Evolutionary conservation across 768 basidiomycete species (phyloP), one percentile per base, ranked within the genome.

Genomic region (Collybia sordida): DNA sequence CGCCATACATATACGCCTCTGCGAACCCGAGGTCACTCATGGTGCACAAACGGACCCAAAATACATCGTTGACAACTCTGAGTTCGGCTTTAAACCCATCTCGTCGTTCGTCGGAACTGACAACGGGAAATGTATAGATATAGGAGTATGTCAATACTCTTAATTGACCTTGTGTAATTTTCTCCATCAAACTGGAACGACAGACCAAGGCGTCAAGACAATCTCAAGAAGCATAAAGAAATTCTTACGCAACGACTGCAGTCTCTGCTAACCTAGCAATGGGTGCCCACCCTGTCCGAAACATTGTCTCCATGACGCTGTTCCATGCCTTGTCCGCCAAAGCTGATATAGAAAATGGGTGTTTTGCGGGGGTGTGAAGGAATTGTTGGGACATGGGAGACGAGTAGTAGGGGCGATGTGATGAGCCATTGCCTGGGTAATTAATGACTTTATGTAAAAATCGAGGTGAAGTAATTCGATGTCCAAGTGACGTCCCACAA

Each of bases 1-100:
- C 87, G 6, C 87, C 86, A 48, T 81, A 82, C 88, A 91, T 90
- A 66, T 83, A 89, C 0, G 84, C 82, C 64, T 90, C 88, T 4
- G 83, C 75, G 57, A 90, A 88, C 3, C 86, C 88, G 38, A 90
- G 67, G 60, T 88, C 86, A 19, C 82, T 75, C 73, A 83, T 81
- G 6, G 74, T 62, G 49, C 77, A 77, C 12, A 85, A 67, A 0
- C 84, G 70, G 7, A 83, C 65, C 82, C 83, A 85, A 59, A 86
- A 85, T 9, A 69, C 63, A 54, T 82, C 77, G 51, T 72, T 76
- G 3, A 72, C 55, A 35, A 84, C 78, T 21, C 74, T 66, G 18
- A 82, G 54, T 58, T 78, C 75, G 8, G 76, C 78, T 54, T 67
- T 71, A 42, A 63, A 56, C 6, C 60, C 59, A 0, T 58, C 54